These are phyloP conservation scores for Vigna nakashimae DNA, from an alignment of 306 rosid species.

Conservation along the genomic window DNA sequence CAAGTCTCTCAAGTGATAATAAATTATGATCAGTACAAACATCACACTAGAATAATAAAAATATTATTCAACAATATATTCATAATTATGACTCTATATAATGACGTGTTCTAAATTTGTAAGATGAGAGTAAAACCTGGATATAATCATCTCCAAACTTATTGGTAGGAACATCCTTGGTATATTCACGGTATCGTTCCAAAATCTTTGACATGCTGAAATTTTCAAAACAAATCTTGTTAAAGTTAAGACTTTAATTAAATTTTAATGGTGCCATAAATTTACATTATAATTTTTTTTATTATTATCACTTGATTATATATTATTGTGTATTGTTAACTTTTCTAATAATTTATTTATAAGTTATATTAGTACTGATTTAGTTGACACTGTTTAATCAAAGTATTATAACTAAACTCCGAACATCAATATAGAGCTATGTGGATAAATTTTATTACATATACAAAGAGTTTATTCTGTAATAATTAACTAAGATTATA, in stretches of 20 bases:
- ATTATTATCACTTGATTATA: neutral
- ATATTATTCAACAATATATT: neutral
- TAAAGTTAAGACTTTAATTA: neutral
- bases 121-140: conserved; percentile 58
- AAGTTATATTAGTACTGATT: neutral
- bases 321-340: neutral
- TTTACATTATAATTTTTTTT: neutral
- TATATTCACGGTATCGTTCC: conserved; percentile 47
- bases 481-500: too few species aligned
- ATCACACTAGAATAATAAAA: neutral
- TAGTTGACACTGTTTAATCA: neutral
- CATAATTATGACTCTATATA: neutral
- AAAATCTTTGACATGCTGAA: conserved; percentile 60
- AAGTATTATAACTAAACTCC: neutral
- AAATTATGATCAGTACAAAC: neutral
- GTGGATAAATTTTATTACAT: neutral
- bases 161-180: conserved; percentile 41
- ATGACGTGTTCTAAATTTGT: neutral
- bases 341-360: neutral
- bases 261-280: neutral
- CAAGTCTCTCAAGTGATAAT: neutral
- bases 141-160: conserved; percentile 41
- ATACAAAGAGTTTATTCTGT: too few species aligned
- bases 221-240: neutral
- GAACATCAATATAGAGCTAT: neutral